phyloP scores from a whole-genome alignment of 768 basidiomycete species.

The Botryobasidium botryosum region DNA sequence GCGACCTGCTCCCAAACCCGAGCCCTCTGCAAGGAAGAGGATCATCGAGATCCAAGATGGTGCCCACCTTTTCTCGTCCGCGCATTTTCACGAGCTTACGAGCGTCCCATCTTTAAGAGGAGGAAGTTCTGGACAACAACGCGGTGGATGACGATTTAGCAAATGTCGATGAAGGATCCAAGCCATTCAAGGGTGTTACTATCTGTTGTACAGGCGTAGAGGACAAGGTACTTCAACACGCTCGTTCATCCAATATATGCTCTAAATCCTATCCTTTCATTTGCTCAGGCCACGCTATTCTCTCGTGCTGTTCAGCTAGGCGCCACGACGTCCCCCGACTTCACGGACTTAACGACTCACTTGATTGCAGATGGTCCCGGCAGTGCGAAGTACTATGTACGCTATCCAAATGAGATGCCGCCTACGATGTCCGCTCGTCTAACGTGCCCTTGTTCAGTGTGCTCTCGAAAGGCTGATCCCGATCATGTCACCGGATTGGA shows the following conservation, averaged over 20 bases:
- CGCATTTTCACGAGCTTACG: neutral
- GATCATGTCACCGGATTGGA: slow-evolving; percentile 65
- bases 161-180: too few relatives aligned
- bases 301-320: slow-evolving; percentile 70
- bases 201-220: slow-evolving; percentile 62
- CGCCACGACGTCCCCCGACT: slow-evolving; percentile 45
- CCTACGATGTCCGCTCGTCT: too few relatives aligned
- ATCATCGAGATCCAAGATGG: slow-evolving; percentile 1
- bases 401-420: too few relatives aligned
- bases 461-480: slow-evolving; percentile 68
- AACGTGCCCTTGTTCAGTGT: slow-evolving; percentile 32
- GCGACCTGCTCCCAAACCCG: slow-evolving; percentile 18
- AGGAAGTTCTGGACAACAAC: slow-evolving; percentile 3
- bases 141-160: slow-evolving; percentile 15
- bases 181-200: slow-evolving; percentile 38
- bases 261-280: slow-evolving; percentile 2
- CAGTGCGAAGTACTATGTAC: slow-evolving; percentile 67
- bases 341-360: slow-evolving; percentile 80
- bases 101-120: neutral
- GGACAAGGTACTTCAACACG: slow-evolving; percentile 43
- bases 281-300: slow-evolving; percentile 46
- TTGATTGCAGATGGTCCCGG: slow-evolving; percentile 68
- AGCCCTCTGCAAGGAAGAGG: too few relatives aligned
- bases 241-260: slow-evolving; percentile 9
- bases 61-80: neutral